A percentile compares a stretch with the other conserved stretches of the same genome.
Conservation (phyloP, 73 alveolate species). For the Effrenium voratum region DNA sequence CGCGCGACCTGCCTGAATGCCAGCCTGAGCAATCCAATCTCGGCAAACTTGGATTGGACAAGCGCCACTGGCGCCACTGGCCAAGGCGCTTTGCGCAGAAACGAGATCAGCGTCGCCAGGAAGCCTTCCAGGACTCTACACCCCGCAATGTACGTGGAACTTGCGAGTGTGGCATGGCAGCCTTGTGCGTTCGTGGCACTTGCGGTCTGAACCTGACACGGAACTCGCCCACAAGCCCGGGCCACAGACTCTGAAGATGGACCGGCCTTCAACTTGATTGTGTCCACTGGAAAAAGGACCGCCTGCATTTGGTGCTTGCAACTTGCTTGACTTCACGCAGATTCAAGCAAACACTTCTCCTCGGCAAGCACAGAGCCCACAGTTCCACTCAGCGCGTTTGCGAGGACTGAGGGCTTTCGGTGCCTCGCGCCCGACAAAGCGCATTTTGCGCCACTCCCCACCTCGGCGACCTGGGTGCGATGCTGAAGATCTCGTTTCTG, state of each 20-base stretch:
- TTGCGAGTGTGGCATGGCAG: neutral
- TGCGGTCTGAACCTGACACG: conserved; percentile 21
- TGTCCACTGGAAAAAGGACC: conserved; percentile 76
- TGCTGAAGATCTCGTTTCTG: neutral
- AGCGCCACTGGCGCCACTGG: too few relatives aligned
- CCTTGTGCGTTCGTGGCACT: neutral
- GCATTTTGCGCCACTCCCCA: too few relatives aligned
- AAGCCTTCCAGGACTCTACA: neutral
- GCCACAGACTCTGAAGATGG: neutral
- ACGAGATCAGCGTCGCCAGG: conserved; percentile 11
- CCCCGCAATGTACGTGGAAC: neutral
- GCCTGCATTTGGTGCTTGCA: conserved; percentile 15
- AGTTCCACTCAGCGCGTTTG: conserved; percentile 80
- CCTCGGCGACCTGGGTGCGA: too few relatives aligned
- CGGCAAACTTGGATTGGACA: neutral
- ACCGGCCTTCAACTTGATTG: conserved; percentile 59
- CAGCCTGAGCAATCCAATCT: neutral
- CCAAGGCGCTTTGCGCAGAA: conserved; percentile 19
- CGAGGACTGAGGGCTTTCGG: conserved; percentile 42
- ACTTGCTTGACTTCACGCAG: neutral
- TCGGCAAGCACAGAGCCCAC: conserved; percentile 77
- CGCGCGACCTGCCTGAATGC: neutral
- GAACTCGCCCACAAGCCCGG: neutral
- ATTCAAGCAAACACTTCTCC: neutral
- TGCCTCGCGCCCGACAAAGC: too few relatives aligned